These are phyloP conservation scores for Phytophthora syringae DNA, from an alignment of 352 stramenopile species.

Conservation along the genomic window DNA sequence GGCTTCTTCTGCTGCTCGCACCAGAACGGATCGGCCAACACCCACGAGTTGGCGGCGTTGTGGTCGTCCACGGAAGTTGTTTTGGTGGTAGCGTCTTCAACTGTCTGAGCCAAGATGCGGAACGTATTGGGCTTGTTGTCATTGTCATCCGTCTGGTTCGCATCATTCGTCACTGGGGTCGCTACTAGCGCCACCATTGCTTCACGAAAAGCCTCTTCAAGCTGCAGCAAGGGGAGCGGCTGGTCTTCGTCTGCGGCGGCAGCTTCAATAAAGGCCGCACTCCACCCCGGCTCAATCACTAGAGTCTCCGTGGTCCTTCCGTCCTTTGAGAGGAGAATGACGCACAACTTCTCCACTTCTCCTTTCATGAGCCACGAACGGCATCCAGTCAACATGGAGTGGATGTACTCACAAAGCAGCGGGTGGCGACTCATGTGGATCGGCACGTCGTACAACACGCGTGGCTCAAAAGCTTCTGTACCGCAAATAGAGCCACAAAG, in stretches of 20 bases:
- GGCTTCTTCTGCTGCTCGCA: constrained; percentile 37
- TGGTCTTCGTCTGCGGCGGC: constrained; percentile 28
- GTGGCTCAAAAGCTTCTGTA: constrained; percentile 66
- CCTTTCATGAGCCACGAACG: constrained; percentile 60
- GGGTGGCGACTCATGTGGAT: constrained; percentile 82
- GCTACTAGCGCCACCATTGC: constrained; percentile 66
- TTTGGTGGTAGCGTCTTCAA: constrained; percentile 48
- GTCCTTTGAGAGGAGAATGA: constrained; percentile 61
- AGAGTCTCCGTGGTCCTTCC: constrained; percentile 55
- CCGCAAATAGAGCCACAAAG: neutral
- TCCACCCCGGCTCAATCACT: constrained; percentile 61
- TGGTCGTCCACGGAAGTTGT: constrained; percentile 48
- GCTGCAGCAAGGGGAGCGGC: constrained; percentile 46
- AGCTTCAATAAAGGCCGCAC: constrained; percentile 17
- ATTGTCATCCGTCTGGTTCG: neutral
- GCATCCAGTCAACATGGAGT: constrained; percentile 74
- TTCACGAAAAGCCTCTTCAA: constrained; percentile 71
- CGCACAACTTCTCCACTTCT: constrained; percentile 72
- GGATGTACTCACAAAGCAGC: constrained; percentile 78
- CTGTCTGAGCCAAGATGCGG: constrained; percentile 70
- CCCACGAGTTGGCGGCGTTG: constrained; percentile 66
- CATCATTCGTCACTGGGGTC: constrained; percentile 19
- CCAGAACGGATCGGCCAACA: constrained; percentile 68
- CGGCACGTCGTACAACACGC: constrained; percentile 78
- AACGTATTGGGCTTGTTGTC: constrained; percentile 51